These are phyloP conservation scores for Lavandula angustifolia DNA, from an alignment of 257 asterid genomes.

Conservation along the genomic window DNA sequence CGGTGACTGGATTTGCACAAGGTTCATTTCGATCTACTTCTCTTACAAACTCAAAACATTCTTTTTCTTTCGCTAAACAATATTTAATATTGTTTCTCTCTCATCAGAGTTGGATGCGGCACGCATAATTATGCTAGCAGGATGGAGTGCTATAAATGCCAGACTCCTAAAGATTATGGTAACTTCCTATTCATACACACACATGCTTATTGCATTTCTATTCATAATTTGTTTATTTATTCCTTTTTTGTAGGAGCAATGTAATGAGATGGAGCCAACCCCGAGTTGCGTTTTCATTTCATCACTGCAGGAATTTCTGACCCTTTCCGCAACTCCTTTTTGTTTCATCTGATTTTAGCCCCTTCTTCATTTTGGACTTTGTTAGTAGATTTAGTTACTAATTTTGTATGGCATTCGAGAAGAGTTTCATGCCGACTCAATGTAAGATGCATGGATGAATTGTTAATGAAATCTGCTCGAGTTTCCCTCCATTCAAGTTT, in stretches of 20 bases:
- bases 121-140: slow-evolving; percentile 80
- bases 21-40: slow-evolving; percentile 38
- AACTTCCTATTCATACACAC: slow-evolving; percentile 8
- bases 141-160: slow-evolving; percentile 71
- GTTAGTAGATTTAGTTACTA: slow-evolving; percentile 19
- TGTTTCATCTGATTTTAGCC: neutral
- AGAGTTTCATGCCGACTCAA: slow-evolving; percentile 14
- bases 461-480: slow-evolving; percentile 24
- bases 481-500: neutral
- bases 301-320: neutral
- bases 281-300: slow-evolving; percentile 17
- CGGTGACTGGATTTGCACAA: slow-evolving; percentile 87
- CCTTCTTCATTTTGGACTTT: neutral
- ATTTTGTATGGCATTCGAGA: slow-evolving; percentile 24
- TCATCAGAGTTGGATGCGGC: slow-evolving; percentile 62
- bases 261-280: slow-evolving; percentile 17
- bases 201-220: neutral
- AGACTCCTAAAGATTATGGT: slow-evolving; percentile 60
- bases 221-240: neutral
- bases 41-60: too few species aligned
- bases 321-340: slow-evolving; percentile 9
- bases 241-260: slow-evolving; percentile 30
- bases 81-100: neutral
- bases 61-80: too few species aligned
- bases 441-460: slow-evolving; percentile 24